Evolutionary conservation across 1,139 yeast species (phyloP), one percentile per base, ranked within the genome.

Genomic region (Hemisphaericaspora xylofermentans): DNA sequence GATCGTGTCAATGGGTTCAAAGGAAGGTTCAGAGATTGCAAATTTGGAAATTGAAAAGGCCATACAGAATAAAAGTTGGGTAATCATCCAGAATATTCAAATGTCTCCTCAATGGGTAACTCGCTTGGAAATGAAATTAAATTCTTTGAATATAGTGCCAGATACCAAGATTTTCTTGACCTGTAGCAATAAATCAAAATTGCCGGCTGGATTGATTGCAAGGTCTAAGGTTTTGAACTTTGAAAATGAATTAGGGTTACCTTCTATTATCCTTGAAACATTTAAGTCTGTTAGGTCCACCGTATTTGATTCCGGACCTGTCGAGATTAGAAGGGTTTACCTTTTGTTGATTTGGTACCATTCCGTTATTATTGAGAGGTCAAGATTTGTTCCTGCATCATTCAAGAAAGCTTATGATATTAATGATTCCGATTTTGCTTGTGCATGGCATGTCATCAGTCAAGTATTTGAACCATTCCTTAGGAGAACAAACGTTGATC

Each of bases 51-150:
- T 89, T n/a, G 59, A 61, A 2, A 57, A 54, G 9, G 78, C 79
- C 0, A 55, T 73, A 1, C 61, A 58, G 19, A 59, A 58, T 4
- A 88, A 86, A 1, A 53, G 61, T 2, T 88, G 96, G 96, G 59
- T 89, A 1, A 53, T 88, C 28, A 61, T 89, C 35, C 95, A 89
- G 56, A 89, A 89, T 53, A 71, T 86, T 12, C 96, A 89, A 49
- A 74, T 84, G 71, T 78, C 95, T 0, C 67, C 76, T 1, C 60
- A 59, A 5, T 85, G 95, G 89, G 61, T 86, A 29, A 76, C 71
- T 15, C 57, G 65, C 12, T 58, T 86, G 17, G 83, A 78, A 36
- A 74, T 73, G 49, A 57, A 61, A 19, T 51, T 83, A 27, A 65
- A 64, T 15, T 50, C 58, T 0, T 33, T 67, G 2, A 36, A 38